Evolutionary conservation across 306 rosid species (phyloP).

Genomic region (Cucumis melo): DNA sequence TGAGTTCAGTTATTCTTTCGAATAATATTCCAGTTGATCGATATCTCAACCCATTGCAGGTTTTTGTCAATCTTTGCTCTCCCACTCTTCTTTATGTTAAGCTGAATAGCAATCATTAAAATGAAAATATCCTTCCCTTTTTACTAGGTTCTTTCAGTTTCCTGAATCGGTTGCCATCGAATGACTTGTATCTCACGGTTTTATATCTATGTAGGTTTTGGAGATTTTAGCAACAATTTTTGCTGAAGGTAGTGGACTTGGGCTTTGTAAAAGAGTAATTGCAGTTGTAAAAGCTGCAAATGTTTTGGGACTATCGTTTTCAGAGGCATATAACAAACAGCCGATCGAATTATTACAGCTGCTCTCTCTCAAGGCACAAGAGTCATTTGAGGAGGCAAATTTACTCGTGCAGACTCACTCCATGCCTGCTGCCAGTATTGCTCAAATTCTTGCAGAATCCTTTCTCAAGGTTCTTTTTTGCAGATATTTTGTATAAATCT

Average conservation of each 20-base stretch:
- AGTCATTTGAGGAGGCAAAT: constrained; percentile 87
- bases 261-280: constrained; percentile 74
- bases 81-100: not conserved
- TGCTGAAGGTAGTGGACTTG: constrained; percentile 77
- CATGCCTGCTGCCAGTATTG: constrained; percentile 81
- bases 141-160: not conserved
- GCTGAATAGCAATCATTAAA: not conserved
- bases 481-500: not conserved
- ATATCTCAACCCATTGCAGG: constrained; percentile 61
- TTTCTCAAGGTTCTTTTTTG: constrained; percentile 56
- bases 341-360: constrained; percentile 88
- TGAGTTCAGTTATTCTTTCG: constrained; percentile 39
- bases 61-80: constrained; percentile 17
- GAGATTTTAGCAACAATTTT: constrained; percentile 55
- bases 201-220: constrained; percentile 48
- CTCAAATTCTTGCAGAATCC: constrained; percentile 95
- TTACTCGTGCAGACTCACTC: constrained; percentile 77
- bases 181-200: not conserved
- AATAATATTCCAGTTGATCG: constrained; percentile 29
- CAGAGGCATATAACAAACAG: constrained; percentile 82
- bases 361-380: constrained; percentile 95
- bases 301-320: constrained; percentile 60
- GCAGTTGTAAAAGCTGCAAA: constrained; percentile 84
- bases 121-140: not conserved
- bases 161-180: not conserved